A percentile compares a stretch with the other conserved stretches of the same genome.
phyloP scores from a whole-genome alignment of 345 rosid genomes.

The Arabidopsis suecica region DNA sequence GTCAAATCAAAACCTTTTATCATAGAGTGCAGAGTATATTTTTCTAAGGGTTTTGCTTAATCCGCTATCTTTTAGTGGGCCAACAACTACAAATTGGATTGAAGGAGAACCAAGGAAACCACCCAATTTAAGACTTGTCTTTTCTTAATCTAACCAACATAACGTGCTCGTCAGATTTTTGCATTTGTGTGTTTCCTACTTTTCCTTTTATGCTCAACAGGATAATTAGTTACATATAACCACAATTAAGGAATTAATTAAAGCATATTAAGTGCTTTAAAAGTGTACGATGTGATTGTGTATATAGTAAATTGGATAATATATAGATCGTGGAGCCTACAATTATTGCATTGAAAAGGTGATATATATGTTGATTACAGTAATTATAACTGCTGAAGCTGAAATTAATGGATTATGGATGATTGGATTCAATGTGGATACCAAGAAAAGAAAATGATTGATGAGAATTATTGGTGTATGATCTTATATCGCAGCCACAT shows the following conservation, averaged over 20 bases:
- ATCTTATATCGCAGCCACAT: slow-evolving; percentile 15
- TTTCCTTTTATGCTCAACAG: background rate
- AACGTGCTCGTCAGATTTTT: background rate
- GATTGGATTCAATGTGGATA: slow-evolving; percentile 19
- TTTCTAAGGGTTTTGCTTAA: slow-evolving; percentile 19
- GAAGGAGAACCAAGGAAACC: slow-evolving; percentile 5
- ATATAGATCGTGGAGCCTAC: slow-evolving; percentile 4
- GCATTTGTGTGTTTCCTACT: slow-evolving; percentile 5
- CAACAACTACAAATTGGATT: background rate
- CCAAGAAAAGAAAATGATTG: slow-evolving; percentile 9
- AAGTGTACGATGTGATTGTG: slow-evolving; percentile 34
- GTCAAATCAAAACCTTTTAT: slow-evolving; percentile 19
- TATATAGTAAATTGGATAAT: slow-evolving; percentile 4
- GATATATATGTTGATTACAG: background rate
- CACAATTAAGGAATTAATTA: background rate
- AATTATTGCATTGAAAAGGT: slow-evolving; percentile 25
- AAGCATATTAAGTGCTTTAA: background rate
- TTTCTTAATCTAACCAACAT: background rate
- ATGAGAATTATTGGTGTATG: slow-evolving; percentile 32
- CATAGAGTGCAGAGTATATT: background rate
- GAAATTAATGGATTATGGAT: slow-evolving; percentile 38
- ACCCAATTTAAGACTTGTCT: background rate
- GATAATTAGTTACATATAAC: background rate
- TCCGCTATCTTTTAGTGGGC: slow-evolving; percentile 17
- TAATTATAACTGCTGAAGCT: slow-evolving; percentile 10